phyloP scores from a whole-genome alignment of 371 early-diverging fungal species.

The Saksenaea vasiformis region DNA sequence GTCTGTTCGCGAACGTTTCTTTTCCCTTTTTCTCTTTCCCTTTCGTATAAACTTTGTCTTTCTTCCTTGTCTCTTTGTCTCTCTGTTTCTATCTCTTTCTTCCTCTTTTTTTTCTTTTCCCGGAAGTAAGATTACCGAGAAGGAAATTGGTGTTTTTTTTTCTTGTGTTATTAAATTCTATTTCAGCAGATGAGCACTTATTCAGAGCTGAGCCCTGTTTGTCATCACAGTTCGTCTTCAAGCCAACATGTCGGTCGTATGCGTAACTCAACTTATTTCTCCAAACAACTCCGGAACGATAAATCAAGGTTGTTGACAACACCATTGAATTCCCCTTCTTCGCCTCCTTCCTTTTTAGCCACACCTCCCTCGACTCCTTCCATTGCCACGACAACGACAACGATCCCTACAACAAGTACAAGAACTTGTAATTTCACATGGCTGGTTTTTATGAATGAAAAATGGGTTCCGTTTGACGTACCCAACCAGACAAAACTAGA shows the following conservation, averaged over 20 bases:
- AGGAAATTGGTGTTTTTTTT: too few species aligned
- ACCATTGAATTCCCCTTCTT: neutral
- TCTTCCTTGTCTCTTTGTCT: neutral
- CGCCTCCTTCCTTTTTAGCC: neutral
- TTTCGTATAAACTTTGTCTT: neutral
- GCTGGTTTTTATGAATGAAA: slow-evolving; percentile 41
- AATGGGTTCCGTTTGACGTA: slow-evolving; percentile 40
- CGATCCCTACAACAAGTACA: neutral
- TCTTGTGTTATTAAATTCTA: neutral
- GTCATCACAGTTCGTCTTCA: slow-evolving; percentile 2
- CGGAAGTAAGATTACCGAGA: neutral
- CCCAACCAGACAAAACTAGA: slow-evolving; percentile 34
- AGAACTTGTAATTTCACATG: slow-evolving; percentile 23
- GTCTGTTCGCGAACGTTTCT: neutral
- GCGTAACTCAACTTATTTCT: neutral
- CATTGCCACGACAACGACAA: neutral
- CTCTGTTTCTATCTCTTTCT: neutral
- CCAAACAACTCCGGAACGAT: neutral
- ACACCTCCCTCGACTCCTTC: slow-evolving; percentile 1
- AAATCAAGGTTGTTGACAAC: slow-evolving; percentile 8
- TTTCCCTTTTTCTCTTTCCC: neutral
- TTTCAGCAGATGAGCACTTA: slow-evolving; percentile 15
- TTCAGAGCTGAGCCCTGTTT: slow-evolving; percentile 16
- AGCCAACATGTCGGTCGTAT: neutral
- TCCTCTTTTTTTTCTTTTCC: neutral